Evolutionary conservation across 441 rosid species (phyloP).

Genomic region (Jatropha podagrica): DNA sequence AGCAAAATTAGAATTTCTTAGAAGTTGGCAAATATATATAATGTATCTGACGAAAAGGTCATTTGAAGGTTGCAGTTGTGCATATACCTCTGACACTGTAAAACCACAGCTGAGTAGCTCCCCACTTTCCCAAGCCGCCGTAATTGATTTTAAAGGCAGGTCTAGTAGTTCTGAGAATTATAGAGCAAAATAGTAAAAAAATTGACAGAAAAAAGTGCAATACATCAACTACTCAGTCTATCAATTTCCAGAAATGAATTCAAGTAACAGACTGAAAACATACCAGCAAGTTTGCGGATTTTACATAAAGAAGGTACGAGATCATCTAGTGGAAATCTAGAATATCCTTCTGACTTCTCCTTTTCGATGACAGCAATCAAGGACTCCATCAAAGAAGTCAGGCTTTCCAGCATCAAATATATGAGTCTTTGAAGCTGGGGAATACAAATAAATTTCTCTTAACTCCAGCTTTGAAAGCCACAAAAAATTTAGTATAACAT

Average conservation of each 20-base stretch:
- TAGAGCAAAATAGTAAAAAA: slow-evolving; percentile 7
- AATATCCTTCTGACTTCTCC: slow-evolving; percentile 43
- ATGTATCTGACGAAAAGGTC: not conserved
- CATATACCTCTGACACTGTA: slow-evolving; percentile 70
- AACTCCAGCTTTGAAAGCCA: slow-evolving; percentile 14
- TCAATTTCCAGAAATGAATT: slow-evolving; percentile 15
- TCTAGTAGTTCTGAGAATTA: slow-evolving; percentile 70
- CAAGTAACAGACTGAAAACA: slow-evolving; percentile 26
- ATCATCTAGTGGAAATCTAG: slow-evolving; percentile 47
- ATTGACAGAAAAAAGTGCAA: not conserved
- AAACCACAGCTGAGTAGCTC: slow-evolving; percentile 69
- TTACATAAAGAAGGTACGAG: slow-evolving; percentile 72
- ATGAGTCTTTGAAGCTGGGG: slow-evolving; percentile 84
- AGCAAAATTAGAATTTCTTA: not conserved
- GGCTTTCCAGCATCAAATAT: slow-evolving; percentile 72
- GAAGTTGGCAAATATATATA: not conserved
- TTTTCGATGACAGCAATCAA: slow-evolving; percentile 38
- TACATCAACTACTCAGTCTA: not conserved
- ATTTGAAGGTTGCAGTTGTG: not conserved
- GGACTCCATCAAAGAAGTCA: slow-evolving; percentile 67
- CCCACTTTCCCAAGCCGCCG: slow-evolving; percentile 82
- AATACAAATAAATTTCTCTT: slow-evolving; percentile 19
- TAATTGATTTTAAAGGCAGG: slow-evolving; percentile 89
- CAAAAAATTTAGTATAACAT: slow-evolving; percentile 11
- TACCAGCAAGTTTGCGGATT: slow-evolving; percentile 89